phyloP scores from a whole-genome alignment of 2,329 filamentous ascomycete species.

The Scopulariopsis brevicaulis region DNA sequence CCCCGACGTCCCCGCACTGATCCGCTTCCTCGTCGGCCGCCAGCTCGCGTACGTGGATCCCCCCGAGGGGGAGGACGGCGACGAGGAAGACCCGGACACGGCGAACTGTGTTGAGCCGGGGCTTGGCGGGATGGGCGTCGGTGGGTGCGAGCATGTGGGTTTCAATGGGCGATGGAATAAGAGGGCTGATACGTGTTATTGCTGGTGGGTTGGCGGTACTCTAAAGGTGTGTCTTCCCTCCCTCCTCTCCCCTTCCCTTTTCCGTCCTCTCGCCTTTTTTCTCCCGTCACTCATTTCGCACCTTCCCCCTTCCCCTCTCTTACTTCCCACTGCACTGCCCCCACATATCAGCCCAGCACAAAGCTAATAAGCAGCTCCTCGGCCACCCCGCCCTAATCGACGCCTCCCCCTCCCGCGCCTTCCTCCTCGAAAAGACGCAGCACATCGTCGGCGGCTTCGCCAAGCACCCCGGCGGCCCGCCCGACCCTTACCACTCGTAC shows the following conservation, averaged over 20 bases:
- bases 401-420: constrained; percentile 52
- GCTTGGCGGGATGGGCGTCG: constrained; percentile 19
- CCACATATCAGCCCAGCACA: too few relatives aligned
- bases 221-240: constrained; percentile 27
- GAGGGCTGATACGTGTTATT: constrained; percentile 87
- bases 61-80: constrained; percentile 29
- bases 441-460: constrained; percentile 75
- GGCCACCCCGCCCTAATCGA: constrained; percentile 47
- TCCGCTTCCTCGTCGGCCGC: constrained; percentile 50
- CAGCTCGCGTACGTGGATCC: constrained; percentile 50
- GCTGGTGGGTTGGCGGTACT: constrained; percentile 77
- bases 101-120: constrained; percentile 19
- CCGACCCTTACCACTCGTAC: constrained; percentile 81
- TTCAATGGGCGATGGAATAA: constrained; percentile 92
- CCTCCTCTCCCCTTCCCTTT: constrained; percentile 2
- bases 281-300: too few relatives aligned
- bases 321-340: too few relatives aligned
- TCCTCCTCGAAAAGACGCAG: constrained; percentile 76
- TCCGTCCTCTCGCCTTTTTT: neutral
- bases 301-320: too few relatives aligned
- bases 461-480: constrained; percentile 56
- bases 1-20: constrained; percentile 16
- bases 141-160: constrained; percentile 44
- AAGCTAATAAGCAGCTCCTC: constrained; percentile 36
- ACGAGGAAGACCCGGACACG: constrained; percentile 16